Evolutionary conservation across 768 basidiomycete genomes (phyloP).

Genomic region (Xerocomellus chrysenteron): DNA sequence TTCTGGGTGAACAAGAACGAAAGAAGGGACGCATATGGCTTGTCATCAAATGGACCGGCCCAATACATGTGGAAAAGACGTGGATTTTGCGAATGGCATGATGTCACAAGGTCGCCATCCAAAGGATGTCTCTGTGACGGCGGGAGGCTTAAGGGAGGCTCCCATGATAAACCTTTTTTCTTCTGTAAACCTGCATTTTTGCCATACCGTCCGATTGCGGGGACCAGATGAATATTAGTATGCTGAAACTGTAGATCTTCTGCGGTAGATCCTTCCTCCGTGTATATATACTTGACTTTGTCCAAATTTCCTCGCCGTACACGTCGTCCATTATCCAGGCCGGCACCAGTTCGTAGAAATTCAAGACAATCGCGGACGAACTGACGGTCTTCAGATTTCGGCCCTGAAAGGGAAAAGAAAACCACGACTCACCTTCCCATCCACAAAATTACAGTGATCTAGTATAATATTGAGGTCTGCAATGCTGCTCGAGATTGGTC

Average conservation of each 20-base stretch:
- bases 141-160: conserved; percentile 51
- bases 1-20: conserved; percentile 95
- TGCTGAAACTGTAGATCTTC: conserved; percentile 2
- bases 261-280: conserved; percentile 42
- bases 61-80: conserved; percentile 95
- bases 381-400: conserved; percentile 35
- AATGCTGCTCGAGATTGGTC: conserved; percentile 79
- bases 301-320: conserved; percentile 70
- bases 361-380: conserved; percentile 96
- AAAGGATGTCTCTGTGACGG: conserved; percentile 43
- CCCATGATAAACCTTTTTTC: conserved; percentile 61
- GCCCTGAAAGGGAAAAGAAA: background rate
- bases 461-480: conserved; percentile 86
- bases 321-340: conserved; percentile 75
- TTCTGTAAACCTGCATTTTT: conserved; percentile 54
- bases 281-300: conserved; percentile 80
- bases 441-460: conserved; percentile 82
- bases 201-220: conserved; percentile 37
- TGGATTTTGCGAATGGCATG: conserved; percentile 77
- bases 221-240: conserved; percentile 19
- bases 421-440: conserved; percentile 53
- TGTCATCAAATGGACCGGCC: conserved; percentile 96
- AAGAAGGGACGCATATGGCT: conserved; percentile 88
- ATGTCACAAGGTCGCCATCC: conserved; percentile 37
- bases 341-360: conserved; percentile 80